Base-by-base conservation (phyloP, 768 basidiomycete species). In the Leucocoprinus leucothites region DNA sequence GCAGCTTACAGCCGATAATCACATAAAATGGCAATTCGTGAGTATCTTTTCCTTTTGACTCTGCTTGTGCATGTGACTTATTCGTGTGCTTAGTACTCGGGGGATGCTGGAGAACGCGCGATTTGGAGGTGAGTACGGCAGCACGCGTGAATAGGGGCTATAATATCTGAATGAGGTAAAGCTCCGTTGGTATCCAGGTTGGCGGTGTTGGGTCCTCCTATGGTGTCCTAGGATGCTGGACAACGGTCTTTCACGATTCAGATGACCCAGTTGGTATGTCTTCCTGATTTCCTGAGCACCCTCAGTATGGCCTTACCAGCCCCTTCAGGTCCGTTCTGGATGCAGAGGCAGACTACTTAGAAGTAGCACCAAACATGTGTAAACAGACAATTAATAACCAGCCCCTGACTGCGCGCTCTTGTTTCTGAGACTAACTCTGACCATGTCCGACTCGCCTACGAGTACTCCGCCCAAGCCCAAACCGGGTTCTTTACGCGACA, bases 401-500 rank as follows among this genome's bases (percentile, higher is more conserved):
- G 31, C 31, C 31, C 31, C 31, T 31, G 31, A 31, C 6, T 11
- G 31, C 31, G 31, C 31, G 31, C 31, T 31, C 40, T n/a, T 48
- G 21, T 9, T 47, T 21, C 21, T 35, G 31, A 24, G 11, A 24
- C 21, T 28, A 11, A 40, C 36, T 34, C 25, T 8, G 13, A 60
- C 61, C 50, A 87, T 88, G 86, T 82, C 84, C 65, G 84, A 86
- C 68, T 72, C 78, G 57, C 57, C 66, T 60, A 68, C 67, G 60
- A 68, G 78, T 13, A 67, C 80, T 8, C 77, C 84, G 3, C 75
- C 83, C 31, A 86, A 80, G 62, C 81, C 82, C 38, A 90, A 89
- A 66, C 77, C 79, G 11, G 87, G 89, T 38, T 93, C 91, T 7
- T 74, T 94, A 67, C 85, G 87, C 65, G 91, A 94, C 74, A 83